A percentile compares a stretch with the other conserved stretches of the same genome.
phyloP scores from a whole-genome alignment of 2,329 filamentous ascomycete genomes.

The Cladophialophora bantiana region DNA sequence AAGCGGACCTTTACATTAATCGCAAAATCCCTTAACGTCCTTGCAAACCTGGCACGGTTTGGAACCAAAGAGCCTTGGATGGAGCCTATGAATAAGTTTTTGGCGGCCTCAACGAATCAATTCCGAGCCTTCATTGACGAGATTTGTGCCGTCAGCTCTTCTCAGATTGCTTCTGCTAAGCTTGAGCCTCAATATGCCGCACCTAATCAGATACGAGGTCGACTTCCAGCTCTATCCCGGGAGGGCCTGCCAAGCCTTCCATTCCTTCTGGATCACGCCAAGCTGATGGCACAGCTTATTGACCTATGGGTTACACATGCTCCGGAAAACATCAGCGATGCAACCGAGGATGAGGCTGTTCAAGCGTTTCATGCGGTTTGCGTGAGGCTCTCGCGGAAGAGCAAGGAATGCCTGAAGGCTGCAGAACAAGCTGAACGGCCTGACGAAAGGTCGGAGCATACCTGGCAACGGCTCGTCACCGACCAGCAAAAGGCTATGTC shows the following conservation, averaged over 20 bases:
- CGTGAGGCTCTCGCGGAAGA: conserved; percentile 51
- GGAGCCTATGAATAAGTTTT: conserved; percentile 95
- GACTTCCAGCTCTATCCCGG: conserved; percentile 77
- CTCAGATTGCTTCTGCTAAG: conserved; percentile 64
- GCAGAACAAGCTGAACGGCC: conserved; percentile 59
- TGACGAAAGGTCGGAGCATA: conserved; percentile 54
- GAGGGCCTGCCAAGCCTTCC: conserved; percentile 94
- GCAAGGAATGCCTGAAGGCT: conserved; percentile 54
- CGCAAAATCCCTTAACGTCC: conserved; percentile 87
- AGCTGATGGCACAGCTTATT: conserved; percentile 77
- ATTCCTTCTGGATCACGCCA: conserved; percentile 87
- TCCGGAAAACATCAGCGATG: conserved; percentile 49
- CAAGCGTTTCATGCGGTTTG: conserved; percentile 54
- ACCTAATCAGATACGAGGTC: conserved; percentile 84
- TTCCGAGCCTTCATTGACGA: conserved; percentile 89
- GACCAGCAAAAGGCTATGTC: conserved; percentile 51
- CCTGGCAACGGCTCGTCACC: conserved; percentile 59
- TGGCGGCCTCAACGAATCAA: conserved; percentile 74
- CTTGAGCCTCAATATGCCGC: conserved; percentile 80
- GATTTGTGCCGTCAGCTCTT: conserved; percentile 79
- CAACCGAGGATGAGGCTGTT: conserved; percentile 50
- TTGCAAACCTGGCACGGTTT: conserved; percentile 89
- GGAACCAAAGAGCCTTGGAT: conserved; percentile 98
- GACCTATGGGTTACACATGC: conserved; percentile 60
- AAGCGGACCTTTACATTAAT: conserved; percentile 90